Percentiles rank a stretch among this genome's conserved stretches.
Conservation (phyloP, 306 rosid species). For the Quercus alba region DNA sequence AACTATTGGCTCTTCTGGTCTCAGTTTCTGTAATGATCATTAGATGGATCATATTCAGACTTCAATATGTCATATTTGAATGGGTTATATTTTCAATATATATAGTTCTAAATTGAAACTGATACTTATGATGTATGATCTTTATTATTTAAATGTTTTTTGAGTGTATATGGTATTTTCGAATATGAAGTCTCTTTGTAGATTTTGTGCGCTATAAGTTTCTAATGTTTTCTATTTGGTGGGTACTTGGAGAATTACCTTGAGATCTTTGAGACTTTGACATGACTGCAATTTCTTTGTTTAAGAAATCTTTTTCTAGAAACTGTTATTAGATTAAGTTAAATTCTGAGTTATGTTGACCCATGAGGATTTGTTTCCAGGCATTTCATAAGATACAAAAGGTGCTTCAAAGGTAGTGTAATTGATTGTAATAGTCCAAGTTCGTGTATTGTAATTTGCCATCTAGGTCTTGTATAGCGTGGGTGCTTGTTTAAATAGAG, state of each 20-base stretch:
- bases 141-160: not conserved
- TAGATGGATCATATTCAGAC: not conserved
- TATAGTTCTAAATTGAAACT: not conserved
- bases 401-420: not conserved
- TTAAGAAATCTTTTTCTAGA: too few species aligned
- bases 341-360: not conserved
- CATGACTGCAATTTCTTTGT: not conserved
- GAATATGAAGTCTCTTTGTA: not conserved
- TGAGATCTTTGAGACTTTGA: not conserved
- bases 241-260: not conserved
- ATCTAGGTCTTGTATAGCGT: not conserved
- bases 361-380: not conserved
- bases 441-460: not conserved
- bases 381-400: not conserved
- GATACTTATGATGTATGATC: not conserved
- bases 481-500: not conserved
- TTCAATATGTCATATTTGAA: not conserved
- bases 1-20: not conserved
- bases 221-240: not conserved
- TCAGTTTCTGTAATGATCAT: not conserved
- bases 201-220: not conserved
- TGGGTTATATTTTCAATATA: not conserved
- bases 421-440: not conserved
- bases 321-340: too few species aligned
- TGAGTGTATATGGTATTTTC: not conserved